Conservation (phyloP, 2,329 filamentous ascomycete species). For the Magnaporthiopsis poae region DNA sequence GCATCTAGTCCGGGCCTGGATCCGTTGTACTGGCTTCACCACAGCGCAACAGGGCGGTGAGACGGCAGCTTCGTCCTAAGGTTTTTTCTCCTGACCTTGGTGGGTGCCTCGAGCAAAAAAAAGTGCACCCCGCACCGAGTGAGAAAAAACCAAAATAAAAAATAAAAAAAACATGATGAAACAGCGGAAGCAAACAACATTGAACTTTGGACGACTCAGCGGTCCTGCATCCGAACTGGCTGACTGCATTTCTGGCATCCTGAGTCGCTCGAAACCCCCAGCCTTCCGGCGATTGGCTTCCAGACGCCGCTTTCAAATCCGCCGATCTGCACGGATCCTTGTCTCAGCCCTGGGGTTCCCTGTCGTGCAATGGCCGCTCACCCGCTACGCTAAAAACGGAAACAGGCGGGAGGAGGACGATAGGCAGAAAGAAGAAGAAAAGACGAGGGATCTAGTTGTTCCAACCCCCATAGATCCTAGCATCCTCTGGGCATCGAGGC, state of each 20-base stretch:
- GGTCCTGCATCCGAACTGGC: not conserved
- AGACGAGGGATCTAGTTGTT: no score
- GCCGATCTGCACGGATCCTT: not conserved
- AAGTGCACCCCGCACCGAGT: not conserved
- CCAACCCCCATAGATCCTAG: not conserved
- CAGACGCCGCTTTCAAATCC: not conserved
- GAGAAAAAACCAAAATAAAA: not conserved
- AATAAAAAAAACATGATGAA: not conserved
- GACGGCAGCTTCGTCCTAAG: no score
- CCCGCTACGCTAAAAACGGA: not conserved
- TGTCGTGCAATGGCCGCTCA: not conserved
- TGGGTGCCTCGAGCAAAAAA: not conserved
- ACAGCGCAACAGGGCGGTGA: not conserved
- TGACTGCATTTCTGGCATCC: not conserved
- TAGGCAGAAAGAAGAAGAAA: not conserved
- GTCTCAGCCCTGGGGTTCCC: not conserved
- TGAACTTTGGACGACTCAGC: not conserved
- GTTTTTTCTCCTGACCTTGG: no score
- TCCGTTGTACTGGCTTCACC: not conserved
- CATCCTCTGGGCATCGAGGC: no score
- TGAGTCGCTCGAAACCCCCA: not conserved
- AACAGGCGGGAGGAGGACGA: not conserved
- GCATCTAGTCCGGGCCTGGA: not conserved
- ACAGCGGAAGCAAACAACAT: not conserved
- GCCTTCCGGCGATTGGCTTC: not conserved